A percentile compares a stretch with the other conserved stretches of the same genome.
These are phyloP conservation scores for Piper longum DNA, from an alignment of 164 flowering plant species.

Conservation along the genomic window DNA sequence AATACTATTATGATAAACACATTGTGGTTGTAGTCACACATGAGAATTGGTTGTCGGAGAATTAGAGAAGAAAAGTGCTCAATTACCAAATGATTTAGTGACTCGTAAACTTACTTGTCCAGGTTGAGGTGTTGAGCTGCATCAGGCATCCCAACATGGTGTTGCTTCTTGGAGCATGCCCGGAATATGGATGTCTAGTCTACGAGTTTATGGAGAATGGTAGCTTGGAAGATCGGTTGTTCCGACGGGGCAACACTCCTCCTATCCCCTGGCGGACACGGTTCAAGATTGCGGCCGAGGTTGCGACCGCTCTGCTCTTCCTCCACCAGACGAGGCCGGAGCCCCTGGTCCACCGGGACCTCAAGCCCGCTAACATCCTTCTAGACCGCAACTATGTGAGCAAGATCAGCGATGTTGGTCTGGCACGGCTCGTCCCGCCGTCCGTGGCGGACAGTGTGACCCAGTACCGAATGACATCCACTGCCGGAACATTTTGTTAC, in stretches of 20 bases:
- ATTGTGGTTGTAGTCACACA: too few relatives aligned
- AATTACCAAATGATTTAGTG: too few relatives aligned
- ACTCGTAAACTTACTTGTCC: not conserved
- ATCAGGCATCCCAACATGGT: conserved; percentile 80
- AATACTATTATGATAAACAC: too few relatives aligned
- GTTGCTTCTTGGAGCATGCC: conserved; percentile 62
- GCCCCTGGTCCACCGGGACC: conserved; percentile 70
- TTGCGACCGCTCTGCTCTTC: conserved; percentile 54
- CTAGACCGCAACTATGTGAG: conserved; percentile 49
- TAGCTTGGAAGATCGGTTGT: conserved; percentile 63
- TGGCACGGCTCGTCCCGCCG: conserved; percentile 46
- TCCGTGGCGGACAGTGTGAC: conserved; percentile 35
- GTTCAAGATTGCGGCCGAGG: conserved; percentile 53
- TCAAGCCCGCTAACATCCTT: conserved; percentile 70
- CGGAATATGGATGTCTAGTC: conserved; percentile 64
- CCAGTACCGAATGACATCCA: conserved; percentile 24
- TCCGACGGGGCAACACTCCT: conserved; percentile 34
- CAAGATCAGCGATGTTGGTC: conserved; percentile 26
- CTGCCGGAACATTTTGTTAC: conserved; percentile 78
- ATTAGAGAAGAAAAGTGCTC: too few relatives aligned
- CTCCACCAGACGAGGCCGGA: conserved; percentile 82
- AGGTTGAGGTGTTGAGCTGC: conserved; percentile 66
- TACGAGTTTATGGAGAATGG: conserved; percentile 62
- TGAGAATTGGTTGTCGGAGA: too few relatives aligned
- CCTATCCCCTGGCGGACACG: conserved; percentile 44